phyloP scores from a whole-genome alignment of 805 yeast genomes.

The Geotrichum ghanense region DNA sequence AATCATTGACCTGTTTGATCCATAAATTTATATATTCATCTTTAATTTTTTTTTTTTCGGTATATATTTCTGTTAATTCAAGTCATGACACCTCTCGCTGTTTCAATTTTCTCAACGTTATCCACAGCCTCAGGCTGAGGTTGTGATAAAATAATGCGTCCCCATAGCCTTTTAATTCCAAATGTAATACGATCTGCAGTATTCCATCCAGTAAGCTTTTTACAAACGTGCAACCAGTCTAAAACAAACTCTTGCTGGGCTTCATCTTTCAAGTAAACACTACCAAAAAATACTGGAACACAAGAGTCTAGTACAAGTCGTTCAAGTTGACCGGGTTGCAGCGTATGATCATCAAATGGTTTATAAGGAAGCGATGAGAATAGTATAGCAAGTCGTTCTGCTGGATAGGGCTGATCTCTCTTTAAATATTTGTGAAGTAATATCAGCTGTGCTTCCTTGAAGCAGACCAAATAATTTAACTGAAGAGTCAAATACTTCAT shows the following conservation, averaged over 20 bases:
- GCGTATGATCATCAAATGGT: neutral
- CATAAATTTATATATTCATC: too few relatives aligned
- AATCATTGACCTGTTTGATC: too few relatives aligned
- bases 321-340: neutral
- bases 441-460: neutral
- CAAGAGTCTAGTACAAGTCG: neutral
- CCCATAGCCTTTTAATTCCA: neutral
- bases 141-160: neutral
- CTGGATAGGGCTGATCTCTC: neutral
- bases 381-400: neutral
- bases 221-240: neutral
- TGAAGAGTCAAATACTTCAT: neutral
- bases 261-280: neutral
- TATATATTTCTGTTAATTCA: neutral
- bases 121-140: neutral
- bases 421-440: neutral
- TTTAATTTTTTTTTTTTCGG: too few relatives aligned
- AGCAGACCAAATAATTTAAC: neutral
- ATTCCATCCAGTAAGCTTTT: slow-evolving; percentile 2
- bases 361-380: neutral
- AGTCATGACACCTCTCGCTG: neutral
- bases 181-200: neutral
- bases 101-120: neutral
- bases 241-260: slow-evolving; percentile 1
- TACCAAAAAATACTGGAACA: neutral